Percentiles rank a stretch among this genome's conserved stretches.
phyloP scores from a whole-genome alignment of 2,329 filamentous ascomycete species.

The Clonostachys rosea region DNA sequence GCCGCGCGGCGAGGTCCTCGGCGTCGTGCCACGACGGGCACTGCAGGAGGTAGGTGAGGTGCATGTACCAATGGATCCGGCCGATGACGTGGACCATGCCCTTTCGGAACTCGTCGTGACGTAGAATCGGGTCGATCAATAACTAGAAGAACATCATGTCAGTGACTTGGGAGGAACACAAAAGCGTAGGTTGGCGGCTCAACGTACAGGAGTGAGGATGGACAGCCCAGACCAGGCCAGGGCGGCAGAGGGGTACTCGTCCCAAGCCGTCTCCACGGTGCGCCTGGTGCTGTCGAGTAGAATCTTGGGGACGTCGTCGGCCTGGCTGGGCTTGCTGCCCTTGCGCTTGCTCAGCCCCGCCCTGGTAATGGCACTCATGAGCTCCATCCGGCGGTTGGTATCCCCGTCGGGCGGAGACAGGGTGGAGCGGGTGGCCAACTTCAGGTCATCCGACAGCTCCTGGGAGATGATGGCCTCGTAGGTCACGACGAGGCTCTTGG shows the following conservation, averaged over 20 bases:
- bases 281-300: slow-evolving; percentile 18
- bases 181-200: neutral
- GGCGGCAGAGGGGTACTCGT: slow-evolving; percentile 17
- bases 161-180: neutral
- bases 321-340: slow-evolving; percentile 15
- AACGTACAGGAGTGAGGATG: slow-evolving; percentile 26
- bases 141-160: slow-evolving; percentile 12
- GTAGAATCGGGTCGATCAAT: slow-evolving; percentile 25
- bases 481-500: slow-evolving; percentile 21
- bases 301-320: slow-evolving; percentile 16
- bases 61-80: slow-evolving; percentile 27
- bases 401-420: slow-evolving; percentile 9
- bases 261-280: slow-evolving; percentile 15
- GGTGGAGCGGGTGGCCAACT: slow-evolving; percentile 16
- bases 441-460: slow-evolving; percentile 22
- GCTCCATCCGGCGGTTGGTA: slow-evolving; percentile 15
- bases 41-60: slow-evolving; percentile 17
- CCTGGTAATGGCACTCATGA: slow-evolving; percentile 19
- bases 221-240: slow-evolving; percentile 29
- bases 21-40: slow-evolving; percentile 6
- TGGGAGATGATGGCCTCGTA: slow-evolving; percentile 29
- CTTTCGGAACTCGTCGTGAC: slow-evolving; percentile 17
- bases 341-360: slow-evolving; percentile 20
- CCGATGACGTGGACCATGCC: slow-evolving; percentile 22
- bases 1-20: slow-evolving; percentile 9